Evolutionary conservation across 1,284 basidiomycete genomes (phyloP).

Genomic region (Coniferiporia weirii): DNA sequence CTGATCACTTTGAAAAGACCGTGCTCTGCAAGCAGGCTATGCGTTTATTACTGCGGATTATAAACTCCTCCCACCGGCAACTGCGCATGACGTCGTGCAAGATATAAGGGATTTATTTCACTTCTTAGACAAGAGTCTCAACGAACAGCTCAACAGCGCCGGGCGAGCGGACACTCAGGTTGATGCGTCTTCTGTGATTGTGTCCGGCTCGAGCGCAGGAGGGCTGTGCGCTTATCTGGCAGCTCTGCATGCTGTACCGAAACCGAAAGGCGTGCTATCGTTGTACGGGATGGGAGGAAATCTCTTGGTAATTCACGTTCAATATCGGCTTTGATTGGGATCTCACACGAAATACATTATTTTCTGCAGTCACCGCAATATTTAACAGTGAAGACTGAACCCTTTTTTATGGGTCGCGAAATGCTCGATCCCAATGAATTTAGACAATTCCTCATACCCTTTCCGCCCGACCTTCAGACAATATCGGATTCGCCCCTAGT

Average conservation of each 20-base stretch:
- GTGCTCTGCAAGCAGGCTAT: conserved; percentile 39
- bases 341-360: not conserved
- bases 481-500: conserved; percentile 42
- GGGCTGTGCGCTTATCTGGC: conserved; percentile 61
- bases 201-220: conserved; percentile 57
- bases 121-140: conserved; percentile 33
- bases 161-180: conserved; percentile 27
- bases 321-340: not conserved
- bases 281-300: conserved; percentile 62
- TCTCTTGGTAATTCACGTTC: conserved; percentile 37
- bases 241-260: conserved; percentile 45
- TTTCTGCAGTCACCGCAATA: conserved; percentile 33
- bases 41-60: conserved; percentile 60
- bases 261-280: conserved; percentile 48
- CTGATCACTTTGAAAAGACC: conserved; percentile 30
- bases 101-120: conserved; percentile 51
- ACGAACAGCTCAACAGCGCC: not conserved
- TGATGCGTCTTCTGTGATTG: conserved; percentile 42
- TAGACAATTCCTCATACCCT: conserved; percentile 30
- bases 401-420: conserved; percentile 38
- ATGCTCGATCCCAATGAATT: conserved; percentile 32
- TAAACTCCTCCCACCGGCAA: conserved; percentile 50
- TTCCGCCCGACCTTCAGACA: conserved; percentile 24
- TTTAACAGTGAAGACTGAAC: conserved; percentile 32
- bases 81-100: conserved; percentile 49